phyloP scores from a whole-genome alignment of 1,284 basidiomycete species.

The Albatrellus sp. region DNA sequence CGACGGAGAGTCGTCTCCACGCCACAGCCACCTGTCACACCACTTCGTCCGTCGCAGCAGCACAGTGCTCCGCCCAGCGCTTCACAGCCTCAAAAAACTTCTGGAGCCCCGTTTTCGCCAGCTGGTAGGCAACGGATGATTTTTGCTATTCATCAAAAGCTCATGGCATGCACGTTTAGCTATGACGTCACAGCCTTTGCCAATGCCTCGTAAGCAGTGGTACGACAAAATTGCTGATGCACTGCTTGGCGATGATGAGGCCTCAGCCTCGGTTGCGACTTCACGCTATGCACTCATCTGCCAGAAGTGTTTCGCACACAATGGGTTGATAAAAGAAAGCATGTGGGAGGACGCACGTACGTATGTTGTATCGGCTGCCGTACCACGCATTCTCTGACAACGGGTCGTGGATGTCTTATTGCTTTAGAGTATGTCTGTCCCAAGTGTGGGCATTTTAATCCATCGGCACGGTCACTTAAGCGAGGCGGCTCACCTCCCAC shows the following conservation, averaged over 20 bases:
- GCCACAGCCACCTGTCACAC: conserved; percentile 12
- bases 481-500: neutral
- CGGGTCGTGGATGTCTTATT: neutral
- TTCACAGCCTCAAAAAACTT: conserved; percentile 16
- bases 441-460: conserved; percentile 66
- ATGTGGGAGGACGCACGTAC: conserved; percentile 85
- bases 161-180: conserved; percentile 11
- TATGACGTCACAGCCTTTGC: conserved; percentile 27
- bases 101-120: conserved; percentile 22
- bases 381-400: neutral
- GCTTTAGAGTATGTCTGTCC: conserved; percentile 57
- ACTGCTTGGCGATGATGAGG: conserved; percentile 75
- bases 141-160: neutral
- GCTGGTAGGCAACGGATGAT: conserved; percentile 22
- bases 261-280: conserved; percentile 30
- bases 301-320: conserved; percentile 85
- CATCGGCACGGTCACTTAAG: conserved; percentile 29
- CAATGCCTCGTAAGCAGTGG: conserved; percentile 69
- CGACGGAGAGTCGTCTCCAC: conserved; percentile 13
- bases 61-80: conserved; percentile 11
- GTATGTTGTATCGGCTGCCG: conserved; percentile 17
- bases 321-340: conserved; percentile 84
- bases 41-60: conserved; percentile 13
- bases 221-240: conserved; percentile 83
- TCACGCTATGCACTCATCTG: conserved; percentile 91